phyloP scores from a whole-genome alignment of 2,329 filamentous ascomycete genomes.

The Cercospora zeina region DNA sequence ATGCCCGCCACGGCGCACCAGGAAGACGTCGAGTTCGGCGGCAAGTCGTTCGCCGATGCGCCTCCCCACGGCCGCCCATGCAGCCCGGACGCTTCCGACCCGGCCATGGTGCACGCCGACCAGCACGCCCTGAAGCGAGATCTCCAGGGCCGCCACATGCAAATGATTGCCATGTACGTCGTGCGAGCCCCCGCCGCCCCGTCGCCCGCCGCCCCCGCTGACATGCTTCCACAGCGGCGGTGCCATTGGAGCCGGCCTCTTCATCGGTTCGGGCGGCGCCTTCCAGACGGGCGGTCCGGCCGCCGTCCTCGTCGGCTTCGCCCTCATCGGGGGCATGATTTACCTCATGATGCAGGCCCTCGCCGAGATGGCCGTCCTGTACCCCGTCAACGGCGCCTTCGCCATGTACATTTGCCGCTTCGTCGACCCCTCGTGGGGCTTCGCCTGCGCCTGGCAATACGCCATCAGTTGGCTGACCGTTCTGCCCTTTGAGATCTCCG shows the following conservation, averaged over 20 bases:
- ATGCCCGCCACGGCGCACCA: not conserved
- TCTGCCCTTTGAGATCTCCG: slow-evolving; percentile 39
- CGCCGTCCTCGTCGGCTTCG: slow-evolving; percentile 50
- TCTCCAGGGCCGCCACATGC: slow-evolving; percentile 41
- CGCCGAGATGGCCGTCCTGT: slow-evolving; percentile 40
- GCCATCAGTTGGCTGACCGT: slow-evolving; percentile 38
- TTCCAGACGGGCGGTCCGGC: slow-evolving; percentile 52
- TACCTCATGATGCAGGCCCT: slow-evolving; percentile 42
- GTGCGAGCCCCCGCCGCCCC: not conserved
- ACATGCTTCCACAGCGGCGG: slow-evolving; percentile 23
- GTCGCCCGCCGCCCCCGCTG: not conserved
- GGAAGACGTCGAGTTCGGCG: slow-evolving; percentile 1
- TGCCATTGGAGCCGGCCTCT: slow-evolving; percentile 55
- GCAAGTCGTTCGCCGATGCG: not conserved
- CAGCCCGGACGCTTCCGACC: slow-evolving; percentile 22
- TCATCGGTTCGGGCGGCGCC: slow-evolving; percentile 53
- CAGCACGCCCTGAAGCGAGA: slow-evolving; percentile 34
- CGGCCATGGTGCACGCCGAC: slow-evolving; percentile 24
- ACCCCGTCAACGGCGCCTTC: slow-evolving; percentile 42
- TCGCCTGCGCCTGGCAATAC: slow-evolving; percentile 39
- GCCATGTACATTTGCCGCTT: slow-evolving; percentile 41
- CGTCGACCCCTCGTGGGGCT: slow-evolving; percentile 42
- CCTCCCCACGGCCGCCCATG: slow-evolving; percentile 23
- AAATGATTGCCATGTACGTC: slow-evolving; percentile 41
- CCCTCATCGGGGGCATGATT: slow-evolving; percentile 42